These are phyloP conservation scores for Chaetomium cochliodes DNA, from an alignment of 495 filamentous ascomycete genomes.

Conservation along the genomic window DNA sequence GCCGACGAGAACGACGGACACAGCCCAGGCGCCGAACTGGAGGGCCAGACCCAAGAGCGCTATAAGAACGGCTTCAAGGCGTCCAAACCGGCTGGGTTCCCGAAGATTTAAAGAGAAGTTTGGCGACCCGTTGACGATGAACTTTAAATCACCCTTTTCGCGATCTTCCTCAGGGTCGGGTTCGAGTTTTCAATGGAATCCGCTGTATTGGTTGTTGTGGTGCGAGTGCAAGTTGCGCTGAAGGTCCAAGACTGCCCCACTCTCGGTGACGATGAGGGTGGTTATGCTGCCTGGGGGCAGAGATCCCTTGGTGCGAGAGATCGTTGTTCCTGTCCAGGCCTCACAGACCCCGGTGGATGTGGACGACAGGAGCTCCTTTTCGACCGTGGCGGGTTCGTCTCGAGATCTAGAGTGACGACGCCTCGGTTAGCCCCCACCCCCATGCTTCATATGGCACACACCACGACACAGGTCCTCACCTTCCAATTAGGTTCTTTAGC, in stretches of 20 bases:
- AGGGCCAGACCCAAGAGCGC: background rate
- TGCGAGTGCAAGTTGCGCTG: too few species aligned
- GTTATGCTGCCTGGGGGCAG: background rate
- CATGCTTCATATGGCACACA: too few species aligned
- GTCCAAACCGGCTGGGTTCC: background rate
- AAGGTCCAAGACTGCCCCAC: background rate
- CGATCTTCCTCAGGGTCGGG: background rate
- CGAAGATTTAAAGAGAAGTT: background rate
- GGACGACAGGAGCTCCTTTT: slow-evolving; percentile 38
- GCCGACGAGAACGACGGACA: background rate
- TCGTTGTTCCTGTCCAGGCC: slow-evolving; percentile 37
- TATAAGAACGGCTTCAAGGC: background rate
- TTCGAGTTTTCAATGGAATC: too few species aligned
- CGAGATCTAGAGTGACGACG: slow-evolving; percentile 19
- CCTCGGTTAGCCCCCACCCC: background rate
- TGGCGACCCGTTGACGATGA: background rate
- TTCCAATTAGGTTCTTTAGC: slow-evolving; percentile 51
- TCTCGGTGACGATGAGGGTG: background rate
- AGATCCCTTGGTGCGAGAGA: slow-evolving; percentile 22
- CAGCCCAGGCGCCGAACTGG: background rate
- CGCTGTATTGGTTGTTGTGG: too few species aligned
- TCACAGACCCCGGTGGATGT: slow-evolving; percentile 39
- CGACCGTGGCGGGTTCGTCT: slow-evolving; percentile 34
- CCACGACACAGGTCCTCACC: background rate
- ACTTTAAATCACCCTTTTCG: background rate